A percentile compares a stretch with the other conserved stretches of the same genome.
Conservation (phyloP, 345 rosid species). For the Carallia pectinifolia region DNA sequence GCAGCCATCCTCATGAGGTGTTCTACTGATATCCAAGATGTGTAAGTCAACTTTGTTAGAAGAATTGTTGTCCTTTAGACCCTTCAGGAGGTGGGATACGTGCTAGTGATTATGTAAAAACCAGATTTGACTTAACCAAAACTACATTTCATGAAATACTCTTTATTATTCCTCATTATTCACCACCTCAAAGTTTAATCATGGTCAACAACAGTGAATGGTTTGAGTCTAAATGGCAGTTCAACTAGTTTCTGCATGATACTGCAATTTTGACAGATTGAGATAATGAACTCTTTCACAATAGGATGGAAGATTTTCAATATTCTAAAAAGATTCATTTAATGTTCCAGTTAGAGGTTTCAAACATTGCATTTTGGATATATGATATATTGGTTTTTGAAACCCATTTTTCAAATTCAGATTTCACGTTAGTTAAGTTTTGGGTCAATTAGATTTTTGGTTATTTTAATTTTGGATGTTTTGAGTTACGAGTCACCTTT, state of each 20-base stretch:
- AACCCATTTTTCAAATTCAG: too few species aligned
- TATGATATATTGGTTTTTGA: too few species aligned
- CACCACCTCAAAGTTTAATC: background rate
- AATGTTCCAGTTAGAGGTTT: too few species aligned
- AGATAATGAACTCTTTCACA: background rate
- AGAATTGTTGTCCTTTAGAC: background rate
- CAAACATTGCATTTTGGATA: too few species aligned
- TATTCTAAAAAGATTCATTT: too few species aligned
- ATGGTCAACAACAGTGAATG: background rate
- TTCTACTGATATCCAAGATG: background rate
- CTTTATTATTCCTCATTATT: too few species aligned
- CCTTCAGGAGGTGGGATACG: background rate
- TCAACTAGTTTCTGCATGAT: background rate
- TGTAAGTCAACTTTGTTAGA: background rate
- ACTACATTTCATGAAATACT: too few species aligned
- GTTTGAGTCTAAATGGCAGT: background rate
- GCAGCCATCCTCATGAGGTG: background rate
- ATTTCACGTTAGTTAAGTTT: too few species aligned
- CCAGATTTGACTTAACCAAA: too few species aligned
- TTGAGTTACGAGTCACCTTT: too few species aligned
- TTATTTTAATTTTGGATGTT: too few species aligned
- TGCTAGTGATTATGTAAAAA: background rate
- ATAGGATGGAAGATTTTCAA: background rate
- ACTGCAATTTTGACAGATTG: background rate
- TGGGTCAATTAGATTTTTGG: too few species aligned